Evolutionary conservation across 495 filamentous ascomycete genomes (phyloP), one percentile per base, ranked within the genome.

Genomic region (Glutinoglossum americanum): DNA sequence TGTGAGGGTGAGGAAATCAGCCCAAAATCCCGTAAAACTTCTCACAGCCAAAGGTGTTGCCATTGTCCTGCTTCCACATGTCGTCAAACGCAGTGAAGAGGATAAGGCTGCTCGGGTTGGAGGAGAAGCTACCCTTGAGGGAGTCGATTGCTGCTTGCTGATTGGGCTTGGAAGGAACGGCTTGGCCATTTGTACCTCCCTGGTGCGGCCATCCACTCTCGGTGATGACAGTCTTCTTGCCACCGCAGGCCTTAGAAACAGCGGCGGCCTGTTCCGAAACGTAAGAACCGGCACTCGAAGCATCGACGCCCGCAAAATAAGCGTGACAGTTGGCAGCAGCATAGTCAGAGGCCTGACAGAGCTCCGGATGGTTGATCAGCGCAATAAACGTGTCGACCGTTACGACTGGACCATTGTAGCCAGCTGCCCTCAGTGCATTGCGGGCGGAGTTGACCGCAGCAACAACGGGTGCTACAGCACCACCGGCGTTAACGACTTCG

Each of bases 191-290:
- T 10, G 77, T 55, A 3, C 71, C 59, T 3, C 89, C 88, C 49
- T 74, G 62, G 60, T 69, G 71, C 21, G 89, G 89, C 88, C 88
- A 95, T n/a, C 89, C 89, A 1, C 80, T 79, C 69, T 95, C 89
- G 3, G 80, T 85, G 51, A 84, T 78, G 25, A 83, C 63, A 11
- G 74, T 73, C 3, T 68, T 69, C 64, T 84, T 85, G 15, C 73
- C 74, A 25, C 71, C 69, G 51, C 72, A 75, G n/a, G 73, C 72
- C 0, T 71, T 64, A 17, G 69, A 69, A 41, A 94, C 75, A 28
- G 71, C 71, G 21, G 69, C 66, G 21, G 73, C 72, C 61, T 79
- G 74, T 28, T 68, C 65, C 5, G 67, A 60, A 4, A 85, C 75
- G 63, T 84, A 94, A 3, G 67, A 57, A 13, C 87, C 89, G 7